Conservation (phyloP, 495 filamentous ascomycete species). For the Aspergillus diversus region DNA sequence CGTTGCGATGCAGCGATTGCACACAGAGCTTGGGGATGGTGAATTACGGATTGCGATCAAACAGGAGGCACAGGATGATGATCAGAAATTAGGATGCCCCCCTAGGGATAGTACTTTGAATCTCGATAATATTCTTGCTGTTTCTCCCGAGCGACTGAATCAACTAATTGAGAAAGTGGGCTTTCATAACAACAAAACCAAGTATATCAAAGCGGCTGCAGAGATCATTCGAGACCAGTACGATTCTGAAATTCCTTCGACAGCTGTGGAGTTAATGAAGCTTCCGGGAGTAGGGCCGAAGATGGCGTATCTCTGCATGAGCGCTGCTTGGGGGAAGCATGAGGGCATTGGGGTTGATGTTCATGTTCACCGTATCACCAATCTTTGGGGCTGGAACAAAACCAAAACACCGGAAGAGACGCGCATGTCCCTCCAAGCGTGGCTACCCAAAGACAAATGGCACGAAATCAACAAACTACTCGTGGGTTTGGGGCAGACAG, state of each 20-base stretch:
- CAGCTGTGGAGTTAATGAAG: constrained; percentile 73
- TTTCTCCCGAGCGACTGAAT: constrained; percentile 71
- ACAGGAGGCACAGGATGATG: constrained; percentile 18
- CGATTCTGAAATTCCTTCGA: constrained; percentile 79
- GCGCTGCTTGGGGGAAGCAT: constrained; percentile 63
- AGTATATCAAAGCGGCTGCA: constrained; percentile 81
- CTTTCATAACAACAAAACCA: constrained; percentile 96
- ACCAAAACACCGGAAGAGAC: constrained; percentile 88
- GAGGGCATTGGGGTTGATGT: constrained; percentile 70
- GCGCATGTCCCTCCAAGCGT: constrained; percentile 72
- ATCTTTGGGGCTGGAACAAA: constrained; percentile 92
- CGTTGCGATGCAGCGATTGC: constrained; percentile 77
- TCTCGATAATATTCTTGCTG: constrained; percentile 77
- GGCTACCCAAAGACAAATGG: constrained; percentile 88
- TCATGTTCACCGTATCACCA: constrained; percentile 86
- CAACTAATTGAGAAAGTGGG: constrained; percentile 81
- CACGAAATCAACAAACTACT: constrained; percentile 93
- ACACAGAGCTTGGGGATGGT: constrained; percentile 67
- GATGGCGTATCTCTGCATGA: constrained; percentile 95
- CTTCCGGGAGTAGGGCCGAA: constrained; percentile 95
- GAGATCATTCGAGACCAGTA: constrained; percentile 70
- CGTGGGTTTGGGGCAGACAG: constrained; percentile 87
- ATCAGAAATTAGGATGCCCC: constrained; percentile 29
- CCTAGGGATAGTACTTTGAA: constrained; percentile 63
- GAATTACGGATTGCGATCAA: constrained; percentile 20